phyloP scores from a whole-genome alignment of 306 rosid genomes.

The Lupinus albus region DNA sequence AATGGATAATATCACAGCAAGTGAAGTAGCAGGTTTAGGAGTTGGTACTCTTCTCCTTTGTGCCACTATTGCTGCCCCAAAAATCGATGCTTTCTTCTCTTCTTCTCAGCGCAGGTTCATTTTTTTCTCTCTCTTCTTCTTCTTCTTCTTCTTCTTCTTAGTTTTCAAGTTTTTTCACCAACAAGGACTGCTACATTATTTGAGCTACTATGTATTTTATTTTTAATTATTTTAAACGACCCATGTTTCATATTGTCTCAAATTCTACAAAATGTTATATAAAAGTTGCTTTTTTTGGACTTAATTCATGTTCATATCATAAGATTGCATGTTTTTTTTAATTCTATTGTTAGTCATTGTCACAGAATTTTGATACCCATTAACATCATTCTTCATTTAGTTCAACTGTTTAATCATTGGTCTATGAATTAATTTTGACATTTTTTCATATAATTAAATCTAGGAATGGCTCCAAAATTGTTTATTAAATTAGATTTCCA shows the following conservation, averaged over 20 bases:
- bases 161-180: not conserved
- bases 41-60: slow-evolving; percentile 77
- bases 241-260: not conserved
- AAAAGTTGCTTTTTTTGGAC: not conserved
- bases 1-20: slow-evolving; percentile 81
- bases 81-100: slow-evolving; percentile 78
- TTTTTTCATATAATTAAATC: too few species aligned
- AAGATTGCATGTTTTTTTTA: too few species aligned
- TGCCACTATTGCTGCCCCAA: slow-evolving; percentile 87
- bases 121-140: not conserved
- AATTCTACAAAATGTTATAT: not conserved
- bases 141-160: not conserved
- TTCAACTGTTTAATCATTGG: too few species aligned
- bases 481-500: too few species aligned
- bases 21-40: slow-evolving; percentile 83
- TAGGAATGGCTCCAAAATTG: too few species aligned
- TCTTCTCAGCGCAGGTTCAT: slow-evolving; percentile 76
- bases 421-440: too few species aligned
- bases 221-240: not conserved
- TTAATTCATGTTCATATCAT: not conserved
- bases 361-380: too few species aligned
- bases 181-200: too few species aligned
- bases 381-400: too few species aligned
- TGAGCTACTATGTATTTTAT: not conserved
- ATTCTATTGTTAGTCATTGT: too few species aligned